Evolutionary conservation across 1,139 yeast genomes (phyloP).

Genomic region (Yamadazyma atlantica): DNA sequence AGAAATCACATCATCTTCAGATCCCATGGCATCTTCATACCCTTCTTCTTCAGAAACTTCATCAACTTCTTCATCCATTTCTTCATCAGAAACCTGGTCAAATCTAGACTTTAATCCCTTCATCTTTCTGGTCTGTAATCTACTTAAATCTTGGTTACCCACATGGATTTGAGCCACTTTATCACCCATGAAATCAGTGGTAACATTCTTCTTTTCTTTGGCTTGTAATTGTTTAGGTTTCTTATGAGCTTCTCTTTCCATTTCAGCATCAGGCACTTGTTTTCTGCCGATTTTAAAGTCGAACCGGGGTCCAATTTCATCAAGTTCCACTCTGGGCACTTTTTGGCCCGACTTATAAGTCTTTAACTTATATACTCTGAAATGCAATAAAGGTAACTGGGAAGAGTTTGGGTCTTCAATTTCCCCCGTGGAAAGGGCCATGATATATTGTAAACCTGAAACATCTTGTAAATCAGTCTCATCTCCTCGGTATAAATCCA

Average conservation of each 20-base stretch:
- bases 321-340: slow-evolving; percentile 89
- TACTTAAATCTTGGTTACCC: slow-evolving; percentile 90
- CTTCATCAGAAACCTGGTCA: slow-evolving; percentile 67
- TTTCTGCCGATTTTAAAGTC: slow-evolving; percentile 92
- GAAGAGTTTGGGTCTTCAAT: slow-evolving; percentile 64
- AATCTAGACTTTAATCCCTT: slow-evolving; percentile 89
- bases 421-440: slow-evolving; percentile 76
- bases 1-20: slow-evolving; percentile 23
- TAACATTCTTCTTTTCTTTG: slow-evolving; percentile 85
- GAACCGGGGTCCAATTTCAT: slow-evolving; percentile 94
- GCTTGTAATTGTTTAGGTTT: slow-evolving; percentile 81
- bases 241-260: slow-evolving; percentile 85
- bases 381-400: slow-evolving; percentile 71
- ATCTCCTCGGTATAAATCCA: slow-evolving; percentile 92
- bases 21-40: background rate
- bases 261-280: slow-evolving; percentile 80
- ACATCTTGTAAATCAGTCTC: slow-evolving; percentile 84
- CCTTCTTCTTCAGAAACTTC: slow-evolving; percentile 32
- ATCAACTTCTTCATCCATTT: no score
- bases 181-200: slow-evolving; percentile 89
- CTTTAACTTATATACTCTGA: slow-evolving; percentile 86
- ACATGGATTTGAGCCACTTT: slow-evolving; percentile 95
- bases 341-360: slow-evolving; percentile 83
- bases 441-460: slow-evolving; percentile 90
- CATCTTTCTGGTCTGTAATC: slow-evolving; percentile 96